Base-by-base conservation (phyloP, 2,329 filamentous ascomycete species). In the Colletotrichum musicola region DNA sequence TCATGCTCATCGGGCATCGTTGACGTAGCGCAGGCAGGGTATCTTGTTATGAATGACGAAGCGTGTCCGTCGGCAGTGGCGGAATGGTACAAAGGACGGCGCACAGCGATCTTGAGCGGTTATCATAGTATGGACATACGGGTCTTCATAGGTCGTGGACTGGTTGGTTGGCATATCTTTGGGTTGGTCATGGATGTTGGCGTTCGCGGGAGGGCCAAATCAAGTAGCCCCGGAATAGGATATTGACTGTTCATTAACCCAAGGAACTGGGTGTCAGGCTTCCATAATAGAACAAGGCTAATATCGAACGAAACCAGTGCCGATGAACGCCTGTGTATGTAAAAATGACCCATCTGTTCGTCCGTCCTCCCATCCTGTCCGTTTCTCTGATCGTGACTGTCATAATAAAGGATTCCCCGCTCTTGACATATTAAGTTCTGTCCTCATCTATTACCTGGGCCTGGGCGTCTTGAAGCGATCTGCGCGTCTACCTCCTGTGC, bases 1-100 rank as follows among this genome's bases (percentile, higher is more conserved):
- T 89, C 60, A 74, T 82, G 50, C 77, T 87, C 20, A 79, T 86
- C 70, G 85, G 85, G 27, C 85, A 87, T 72, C 76, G 82, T 63
- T 86, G 76, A 80, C 38, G 22, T 46, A 18, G 42, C 54, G 13
- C 27, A 14, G 49, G 38, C 56, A 35, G 30, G 47, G n/a, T 35
- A 35, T 44, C 47, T 35, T 40, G 40, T 42, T 10, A 27, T 55
- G 42, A 46, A 49, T 64, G 49, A 68, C 51, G 50, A 68, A 46
- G 47, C 40, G 13, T 18, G 58, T 46, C 49, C 9, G 22, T 42
- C 38, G 38, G 59, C 49, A 18, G 38, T 42, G 44, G 47, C n/a
- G 51, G 30, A 40, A 20, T 30, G 30, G 30, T 35, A 51, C 40
- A 49, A 58, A 65, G 55, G 35, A n/a, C 35, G 62, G 65, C 62